phyloP scores from a whole-genome alignment of 192 early-diverging fungal genomes.

The Gonapodya prolifera region DNA sequence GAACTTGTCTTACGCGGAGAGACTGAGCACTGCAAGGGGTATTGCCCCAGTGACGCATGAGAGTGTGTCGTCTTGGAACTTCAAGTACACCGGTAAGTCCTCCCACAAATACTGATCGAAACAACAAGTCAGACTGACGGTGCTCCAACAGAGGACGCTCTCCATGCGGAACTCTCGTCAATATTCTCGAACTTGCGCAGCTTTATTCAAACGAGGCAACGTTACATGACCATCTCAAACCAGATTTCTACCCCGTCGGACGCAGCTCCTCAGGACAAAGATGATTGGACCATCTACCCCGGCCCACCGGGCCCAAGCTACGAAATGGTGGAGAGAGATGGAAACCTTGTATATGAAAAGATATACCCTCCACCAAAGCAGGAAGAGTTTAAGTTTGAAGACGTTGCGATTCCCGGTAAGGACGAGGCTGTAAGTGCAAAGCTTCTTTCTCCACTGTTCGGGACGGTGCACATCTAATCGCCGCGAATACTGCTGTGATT shows the following conservation, averaged over 20 bases:
- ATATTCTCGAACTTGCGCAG: not conserved
- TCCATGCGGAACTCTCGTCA: not conserved
- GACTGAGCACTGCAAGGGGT: not conserved
- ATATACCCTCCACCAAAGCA: not conserved
- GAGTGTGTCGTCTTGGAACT: not conserved
- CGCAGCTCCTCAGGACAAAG: not conserved
- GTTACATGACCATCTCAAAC: not conserved
- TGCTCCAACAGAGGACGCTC: not conserved
- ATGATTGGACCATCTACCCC: not conserved
- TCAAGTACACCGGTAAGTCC: not conserved
- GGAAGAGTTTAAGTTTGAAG: not conserved
- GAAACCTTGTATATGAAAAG: not conserved
- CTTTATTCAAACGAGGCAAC: not conserved
- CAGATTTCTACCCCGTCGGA: not conserved
- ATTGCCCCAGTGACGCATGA: not conserved
- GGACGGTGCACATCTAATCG: not conserved
- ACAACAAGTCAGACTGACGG: not conserved
- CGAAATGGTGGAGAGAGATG: not conserved
- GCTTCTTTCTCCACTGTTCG: not conserved
- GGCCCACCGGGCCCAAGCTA: not conserved
- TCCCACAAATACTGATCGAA: not conserved
- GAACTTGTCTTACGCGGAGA: not conserved
- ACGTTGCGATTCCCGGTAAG: not conserved
- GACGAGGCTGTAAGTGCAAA: not conserved
- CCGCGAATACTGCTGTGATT: not conserved